phyloP scores from a whole-genome alignment of 2,329 filamentous ascomycete species.

The Colletotrichum sidae region DNA sequence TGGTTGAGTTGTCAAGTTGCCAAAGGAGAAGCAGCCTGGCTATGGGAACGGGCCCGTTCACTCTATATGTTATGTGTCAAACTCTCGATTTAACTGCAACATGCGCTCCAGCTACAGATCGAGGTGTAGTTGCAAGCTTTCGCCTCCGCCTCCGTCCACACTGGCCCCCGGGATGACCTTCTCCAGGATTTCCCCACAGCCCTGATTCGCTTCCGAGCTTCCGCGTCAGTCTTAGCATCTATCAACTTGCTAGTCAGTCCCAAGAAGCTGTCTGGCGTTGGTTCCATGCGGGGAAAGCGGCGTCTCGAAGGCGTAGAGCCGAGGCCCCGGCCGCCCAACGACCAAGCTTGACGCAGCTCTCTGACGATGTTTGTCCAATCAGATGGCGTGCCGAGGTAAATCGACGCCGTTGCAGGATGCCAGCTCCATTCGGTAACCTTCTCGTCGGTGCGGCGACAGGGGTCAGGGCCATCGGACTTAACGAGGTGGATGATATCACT shows the following conservation, averaged over 20 bases:
- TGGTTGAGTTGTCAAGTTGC: background rate
- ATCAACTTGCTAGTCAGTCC: background rate
- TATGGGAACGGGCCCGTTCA: background rate
- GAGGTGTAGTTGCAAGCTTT: constrained; percentile 25
- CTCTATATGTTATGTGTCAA: constrained; percentile 10
- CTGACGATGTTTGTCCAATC: constrained; percentile 22
- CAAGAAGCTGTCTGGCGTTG: too few species aligned
- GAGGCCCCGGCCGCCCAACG: constrained; percentile 30
- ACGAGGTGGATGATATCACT: too few species aligned
- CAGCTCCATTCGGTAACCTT: constrained; percentile 31
- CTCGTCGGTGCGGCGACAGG: constrained; percentile 19
- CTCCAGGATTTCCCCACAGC: constrained; percentile 33
- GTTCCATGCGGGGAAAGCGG: constrained; percentile 24
- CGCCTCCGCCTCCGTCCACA: constrained; percentile 25
- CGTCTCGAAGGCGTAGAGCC: constrained; percentile 24
- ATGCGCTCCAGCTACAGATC: background rate
- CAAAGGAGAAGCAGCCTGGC: too few species aligned
- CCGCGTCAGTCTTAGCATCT: constrained; percentile 3
- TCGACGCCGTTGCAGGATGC: constrained; percentile 1
- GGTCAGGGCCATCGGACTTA: background rate
- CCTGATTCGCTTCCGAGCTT: constrained; percentile 22
- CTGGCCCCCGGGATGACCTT: constrained; percentile 29
- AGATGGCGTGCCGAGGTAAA: constrained; percentile 32
- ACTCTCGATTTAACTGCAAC: background rate
- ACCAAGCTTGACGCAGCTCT: constrained; percentile 11